These are phyloP conservation scores for Haematococcus lacustris DNA, from an alignment of 139 green algal species.

Conservation along the genomic window DNA sequence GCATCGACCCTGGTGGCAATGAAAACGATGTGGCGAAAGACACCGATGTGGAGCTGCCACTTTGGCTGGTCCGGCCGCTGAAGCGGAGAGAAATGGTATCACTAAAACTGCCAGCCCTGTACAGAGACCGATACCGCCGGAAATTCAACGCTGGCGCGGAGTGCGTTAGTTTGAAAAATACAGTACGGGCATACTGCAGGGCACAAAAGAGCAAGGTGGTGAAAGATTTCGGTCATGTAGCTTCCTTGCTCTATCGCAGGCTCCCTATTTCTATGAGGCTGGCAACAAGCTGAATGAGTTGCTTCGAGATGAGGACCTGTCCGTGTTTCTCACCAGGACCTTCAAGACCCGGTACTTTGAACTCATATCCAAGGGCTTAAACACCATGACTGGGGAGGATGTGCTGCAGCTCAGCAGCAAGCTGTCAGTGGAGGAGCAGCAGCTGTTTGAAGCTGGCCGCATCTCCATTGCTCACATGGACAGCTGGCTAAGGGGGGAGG, in stretches of 20 bases:
- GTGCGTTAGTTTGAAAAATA: constrained; percentile 23
- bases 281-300: constrained; percentile 34
- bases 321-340: constrained; percentile 20
- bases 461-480: constrained; percentile 12
- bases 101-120: constrained; percentile 17
- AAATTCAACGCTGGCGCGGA: constrained; percentile 35
- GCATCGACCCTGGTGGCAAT: constrained; percentile 17
- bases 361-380: constrained; percentile 34
- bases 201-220: no score
- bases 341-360: constrained; percentile 31
- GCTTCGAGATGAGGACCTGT: constrained; percentile 21
- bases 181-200: no score
- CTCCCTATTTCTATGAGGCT: constrained; percentile 34
- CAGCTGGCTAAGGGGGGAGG: constrained; percentile 13
- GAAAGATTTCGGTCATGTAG: no score
- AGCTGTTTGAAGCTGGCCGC: constrained; percentile 31
- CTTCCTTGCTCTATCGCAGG: no score
- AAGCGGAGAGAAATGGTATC: constrained; percentile 14
- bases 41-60: constrained; percentile 1
- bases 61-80: constrained; percentile 24
- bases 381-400: constrained; percentile 28
- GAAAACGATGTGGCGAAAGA: constrained; percentile 7
- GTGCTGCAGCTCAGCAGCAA: constrained; percentile 36
- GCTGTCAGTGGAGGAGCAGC: constrained; percentile 38
- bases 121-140: constrained; percentile 24